These are phyloP conservation scores for Pseudopyricularia cyperi DNA, from an alignment of 2,329 filamentous ascomycete genomes.

Conservation along the genomic window DNA sequence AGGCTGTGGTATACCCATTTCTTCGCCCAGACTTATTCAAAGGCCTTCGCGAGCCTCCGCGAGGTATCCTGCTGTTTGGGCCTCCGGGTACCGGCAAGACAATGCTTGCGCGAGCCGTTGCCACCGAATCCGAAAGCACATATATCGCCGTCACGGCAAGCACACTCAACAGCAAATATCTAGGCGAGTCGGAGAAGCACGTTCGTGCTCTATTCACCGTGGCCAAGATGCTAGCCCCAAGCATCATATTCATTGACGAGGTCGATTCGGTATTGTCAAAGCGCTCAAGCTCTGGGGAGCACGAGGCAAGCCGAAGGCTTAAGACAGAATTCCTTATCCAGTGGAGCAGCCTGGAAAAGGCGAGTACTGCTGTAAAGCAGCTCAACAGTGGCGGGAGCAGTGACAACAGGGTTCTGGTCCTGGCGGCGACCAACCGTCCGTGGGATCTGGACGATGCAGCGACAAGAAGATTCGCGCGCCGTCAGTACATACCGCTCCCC, in stretches of 20 bases:
- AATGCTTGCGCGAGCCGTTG: constrained; percentile 89
- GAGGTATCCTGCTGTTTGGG: constrained; percentile 91
- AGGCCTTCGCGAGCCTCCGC: constrained; percentile 83
- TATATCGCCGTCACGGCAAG: constrained; percentile 97
- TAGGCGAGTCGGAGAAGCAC: constrained; percentile 93
- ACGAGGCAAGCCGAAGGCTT: constrained; percentile 84
- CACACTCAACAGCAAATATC: constrained; percentile 87
- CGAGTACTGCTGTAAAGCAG: constrained; percentile 74
- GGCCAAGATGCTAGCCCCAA: constrained; percentile 80
- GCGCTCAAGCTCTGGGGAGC: constrained; percentile 69
- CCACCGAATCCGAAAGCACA: constrained; percentile 85
- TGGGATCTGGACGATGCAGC: constrained; percentile 98
- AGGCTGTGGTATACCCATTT: constrained; percentile 95
- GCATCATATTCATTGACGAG: constrained; percentile 97
- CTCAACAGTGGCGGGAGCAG: constrained; percentile 64
- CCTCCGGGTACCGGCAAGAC: constrained; percentile 98
- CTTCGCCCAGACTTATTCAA: constrained; percentile 90
- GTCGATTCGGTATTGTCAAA: constrained; percentile 89
- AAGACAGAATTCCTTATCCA: constrained; percentile 98
- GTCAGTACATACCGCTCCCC: constrained; percentile 92
- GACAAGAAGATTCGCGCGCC: constrained; percentile 73
- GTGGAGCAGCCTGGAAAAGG: constrained; percentile 77
- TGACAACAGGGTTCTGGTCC: constrained; percentile 79
- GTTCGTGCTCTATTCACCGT: constrained; percentile 82
- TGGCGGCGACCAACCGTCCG: constrained; percentile 89